Percentiles rank a stretch among this genome's conserved stretches.
These are phyloP conservation scores for Rhizopus sp. DNA, from an alignment of 371 early-diverging fungal species.

Conservation along the genomic window DNA sequence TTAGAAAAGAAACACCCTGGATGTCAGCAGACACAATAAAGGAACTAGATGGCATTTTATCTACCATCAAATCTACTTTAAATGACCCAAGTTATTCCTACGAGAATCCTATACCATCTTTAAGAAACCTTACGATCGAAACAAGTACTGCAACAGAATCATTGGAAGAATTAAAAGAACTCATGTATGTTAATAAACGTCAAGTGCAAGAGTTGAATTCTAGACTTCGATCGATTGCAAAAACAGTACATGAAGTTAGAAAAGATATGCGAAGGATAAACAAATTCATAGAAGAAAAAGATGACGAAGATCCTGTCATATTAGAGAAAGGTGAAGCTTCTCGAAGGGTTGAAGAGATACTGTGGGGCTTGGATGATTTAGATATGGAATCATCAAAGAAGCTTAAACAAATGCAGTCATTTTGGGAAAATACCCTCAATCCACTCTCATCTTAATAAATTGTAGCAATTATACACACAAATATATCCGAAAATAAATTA, in stretches of 20 bases:
- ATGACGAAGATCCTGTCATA: conserved; percentile 53
- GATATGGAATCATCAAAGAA: conserved; percentile 42
- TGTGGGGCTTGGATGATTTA: conserved; percentile 58
- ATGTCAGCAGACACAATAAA: conserved; percentile 40
- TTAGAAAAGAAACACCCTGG: conserved; percentile 43
- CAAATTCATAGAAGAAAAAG: conserved; percentile 50
- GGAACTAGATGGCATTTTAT: conserved; percentile 38
- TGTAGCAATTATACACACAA: no score
- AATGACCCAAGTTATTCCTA: conserved; percentile 40
- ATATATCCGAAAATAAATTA: no score
- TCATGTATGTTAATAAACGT: conserved; percentile 54
- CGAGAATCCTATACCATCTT: conserved; percentile 43
- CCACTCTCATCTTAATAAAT: no score
- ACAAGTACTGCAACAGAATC: conserved; percentile 48
- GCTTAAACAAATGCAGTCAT: conserved; percentile 45
- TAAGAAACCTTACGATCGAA: conserved; percentile 42
- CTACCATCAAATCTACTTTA: conserved; percentile 36
- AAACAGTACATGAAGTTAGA: conserved; percentile 54
- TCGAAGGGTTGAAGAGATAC: conserved; percentile 50
- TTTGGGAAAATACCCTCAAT: conserved; percentile 34
- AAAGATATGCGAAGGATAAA: conserved; percentile 54
- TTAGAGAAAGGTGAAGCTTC: conserved; percentile 55
- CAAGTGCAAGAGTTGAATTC: conserved; percentile 51
- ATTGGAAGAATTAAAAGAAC: conserved; percentile 52
- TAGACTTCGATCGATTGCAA: conserved; percentile 50